A percentile compares a stretch with the other conserved stretches of the same genome.
These are phyloP conservation scores for Aspergillus aculeatinus DNA, from an alignment of 2,329 filamentous ascomycete genomes.

Conservation along the genomic window DNA sequence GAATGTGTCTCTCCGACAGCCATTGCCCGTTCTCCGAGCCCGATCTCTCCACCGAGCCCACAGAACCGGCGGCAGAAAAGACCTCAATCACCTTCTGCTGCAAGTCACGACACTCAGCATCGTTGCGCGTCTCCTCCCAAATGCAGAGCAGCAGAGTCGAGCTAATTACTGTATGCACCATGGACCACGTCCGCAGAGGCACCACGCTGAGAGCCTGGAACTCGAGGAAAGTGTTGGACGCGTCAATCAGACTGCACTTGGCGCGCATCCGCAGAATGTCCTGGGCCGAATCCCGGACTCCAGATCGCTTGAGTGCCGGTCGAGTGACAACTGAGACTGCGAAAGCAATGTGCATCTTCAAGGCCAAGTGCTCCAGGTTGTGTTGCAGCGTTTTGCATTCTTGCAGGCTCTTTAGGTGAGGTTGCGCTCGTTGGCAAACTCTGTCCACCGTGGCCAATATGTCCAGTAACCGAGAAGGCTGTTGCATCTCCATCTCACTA, in stretches of 20 bases:
- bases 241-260: conserved; percentile 27
- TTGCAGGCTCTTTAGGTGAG: conserved; percentile 50
- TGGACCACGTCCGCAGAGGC: conserved; percentile 34
- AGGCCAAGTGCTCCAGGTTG: conserved; percentile 55
- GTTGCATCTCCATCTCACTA: conserved; percentile 31
- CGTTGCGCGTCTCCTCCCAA: conserved; percentile 35
- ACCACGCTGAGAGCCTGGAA: conserved; percentile 34
- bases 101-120: conserved; percentile 28
- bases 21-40: conserved; percentile 26
- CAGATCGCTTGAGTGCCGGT: conserved; percentile 49
- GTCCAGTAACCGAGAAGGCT: conserved; percentile 25
- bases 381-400: conserved; percentile 41
- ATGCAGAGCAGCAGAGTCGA: conserved; percentile 35
- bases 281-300: conserved; percentile 7
- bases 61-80: conserved; percentile 23
- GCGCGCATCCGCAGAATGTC: conserved; percentile 23
- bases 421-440: conserved; percentile 48
- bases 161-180: conserved; percentile 36
- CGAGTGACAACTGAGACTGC: conserved; percentile 57
- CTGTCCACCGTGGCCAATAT: conserved; percentile 45
- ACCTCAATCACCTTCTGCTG: conserved; percentile 34
- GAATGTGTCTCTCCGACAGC: conserved; percentile 31
- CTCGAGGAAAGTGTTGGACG: conserved; percentile 32
- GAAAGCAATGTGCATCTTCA: conserved; percentile 58
- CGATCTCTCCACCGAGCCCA: conserved; percentile 10